Evolutionary conservation across 2,329 filamentous ascomycete species (phyloP), one percentile per base, ranked within the genome.

Genomic region (Byssothecium circinans): DNA sequence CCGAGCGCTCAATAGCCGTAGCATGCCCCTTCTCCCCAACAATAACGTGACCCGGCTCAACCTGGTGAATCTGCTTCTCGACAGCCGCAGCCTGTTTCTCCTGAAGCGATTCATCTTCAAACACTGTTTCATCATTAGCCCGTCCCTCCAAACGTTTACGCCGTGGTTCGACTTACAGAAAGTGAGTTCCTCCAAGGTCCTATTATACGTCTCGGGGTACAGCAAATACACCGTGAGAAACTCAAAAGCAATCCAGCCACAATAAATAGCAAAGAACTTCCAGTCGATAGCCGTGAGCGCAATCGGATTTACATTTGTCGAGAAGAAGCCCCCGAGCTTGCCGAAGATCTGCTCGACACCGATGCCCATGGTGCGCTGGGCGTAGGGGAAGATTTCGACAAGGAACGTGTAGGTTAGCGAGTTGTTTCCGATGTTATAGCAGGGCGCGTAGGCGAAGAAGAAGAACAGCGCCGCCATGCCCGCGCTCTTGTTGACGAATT

Each of bases 401-500:
- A 84, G 72, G 64, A 80, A 83, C 12, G 80, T 85, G 65, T 85
- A 85, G 1, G 81, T 84, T 45, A 87, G 71, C 12, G 83, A 81
- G 60, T 86, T 86, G 64, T 85, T 84, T n/a, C 82, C 83, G 41
- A 86, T 75, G 56, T 85, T 85, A 63, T 86, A 86, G 50, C 54
- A 61, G 3, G 82, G 80, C 8, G 75, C 76, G 63, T 84, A 86
- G 3, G 75, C 71, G 52, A 83, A 85, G 56, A 81, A 82, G 67
- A 83, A 85, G 65, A 85, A 78, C 25, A 84, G 57, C 30, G 73
- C 72, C 2, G 74, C 70, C 19, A 74, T 68, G 14, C 58, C 55
- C 27, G 73, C 71, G 18, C 68, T 54, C 10, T 67, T 66, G 19
- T 70, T 68, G 5, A 60, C 64, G 20, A 64, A 61, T 1, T 41